Evolutionary conservation across 1,284 basidiomycete genomes (phyloP).

Genomic region (Cryptococcus amylolentus): DNA sequence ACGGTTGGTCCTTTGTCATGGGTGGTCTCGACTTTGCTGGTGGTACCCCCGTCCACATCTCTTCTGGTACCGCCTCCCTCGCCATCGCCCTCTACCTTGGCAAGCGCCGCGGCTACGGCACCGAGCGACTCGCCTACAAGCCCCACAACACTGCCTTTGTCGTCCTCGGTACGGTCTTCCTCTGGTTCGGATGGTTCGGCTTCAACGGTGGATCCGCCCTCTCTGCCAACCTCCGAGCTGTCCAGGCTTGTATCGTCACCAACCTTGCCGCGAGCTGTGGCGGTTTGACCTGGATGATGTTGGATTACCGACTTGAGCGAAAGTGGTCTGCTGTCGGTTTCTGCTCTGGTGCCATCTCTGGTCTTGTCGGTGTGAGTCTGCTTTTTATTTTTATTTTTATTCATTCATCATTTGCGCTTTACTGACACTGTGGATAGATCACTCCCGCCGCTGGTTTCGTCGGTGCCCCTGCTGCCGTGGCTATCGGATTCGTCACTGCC

Average conservation of each 20-base stretch:
- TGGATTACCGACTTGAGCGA: constrained; percentile 86
- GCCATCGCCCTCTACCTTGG: constrained; percentile 92
- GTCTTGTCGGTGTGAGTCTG: constrained; percentile 64
- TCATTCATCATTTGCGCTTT: too few relatives aligned
- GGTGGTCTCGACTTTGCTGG: constrained; percentile 93
- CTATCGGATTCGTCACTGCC: constrained; percentile 81
- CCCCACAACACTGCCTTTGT: constrained; percentile 67
- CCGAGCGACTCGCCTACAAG: constrained; percentile 84
- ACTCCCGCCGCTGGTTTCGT: constrained; percentile 90
- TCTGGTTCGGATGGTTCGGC: constrained; percentile 99
- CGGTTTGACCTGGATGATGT: constrained; percentile 91
- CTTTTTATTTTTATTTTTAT: too few relatives aligned
- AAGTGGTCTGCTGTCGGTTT: constrained; percentile 94
- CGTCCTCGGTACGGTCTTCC: constrained; percentile 84
- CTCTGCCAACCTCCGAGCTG: constrained; percentile 80
- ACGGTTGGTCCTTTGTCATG: constrained; percentile 76
- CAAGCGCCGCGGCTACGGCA: constrained; percentile 83
- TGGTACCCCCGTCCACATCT: constrained; percentile 91
- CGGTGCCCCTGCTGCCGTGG: constrained; percentile 72
- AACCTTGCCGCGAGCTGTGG: constrained; percentile 82
- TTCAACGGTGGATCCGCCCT: constrained; percentile 71
- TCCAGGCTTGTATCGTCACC: constrained; percentile 87
- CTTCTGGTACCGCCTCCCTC: constrained; percentile 81
- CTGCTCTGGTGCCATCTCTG: constrained; percentile 89
- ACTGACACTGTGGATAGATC: too few relatives aligned